Evolutionary conservation across 179 eudicot species (phyloP).

Genomic region (Beta lomatogona): DNA sequence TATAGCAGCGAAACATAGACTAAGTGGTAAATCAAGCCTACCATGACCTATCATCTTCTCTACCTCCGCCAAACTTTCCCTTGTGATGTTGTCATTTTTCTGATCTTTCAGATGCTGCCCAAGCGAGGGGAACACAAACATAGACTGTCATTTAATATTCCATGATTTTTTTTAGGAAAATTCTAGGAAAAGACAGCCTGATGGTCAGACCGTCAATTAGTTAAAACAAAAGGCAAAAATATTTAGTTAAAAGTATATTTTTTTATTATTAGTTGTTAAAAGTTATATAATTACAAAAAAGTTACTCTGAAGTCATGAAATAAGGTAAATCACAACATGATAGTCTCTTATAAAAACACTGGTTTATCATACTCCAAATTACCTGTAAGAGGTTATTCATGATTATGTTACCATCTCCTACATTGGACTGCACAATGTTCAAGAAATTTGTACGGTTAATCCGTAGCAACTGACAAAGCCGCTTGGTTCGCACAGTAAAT

Average conservation of each 20-base stretch:
- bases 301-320: too few relatives aligned
- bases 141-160: too few relatives aligned
- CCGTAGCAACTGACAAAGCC: slow-evolving; percentile 75
- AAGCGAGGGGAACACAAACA: too few relatives aligned
- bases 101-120: slow-evolving; percentile 69
- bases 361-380: background rate
- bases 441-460: slow-evolving; percentile 76
- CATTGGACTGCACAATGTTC: slow-evolving; percentile 84
- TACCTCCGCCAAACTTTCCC: slow-evolving; percentile 64
- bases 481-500: slow-evolving; percentile 78
- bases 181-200: too few relatives aligned
- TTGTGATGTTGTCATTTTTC: slow-evolving; percentile 61
- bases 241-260: too few relatives aligned
- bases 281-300: too few relatives aligned
- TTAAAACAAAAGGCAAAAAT: too few relatives aligned
- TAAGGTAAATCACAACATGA: too few relatives aligned
- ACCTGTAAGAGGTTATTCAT: slow-evolving; percentile 94
- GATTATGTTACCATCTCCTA: slow-evolving; percentile 91
- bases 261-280: too few relatives aligned
- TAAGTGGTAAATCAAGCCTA: slow-evolving; percentile 79
- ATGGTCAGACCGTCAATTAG: too few relatives aligned
- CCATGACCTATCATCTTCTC: slow-evolving; percentile 91
- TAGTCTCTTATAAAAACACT: background rate
- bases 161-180: too few relatives aligned
- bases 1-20: slow-evolving; percentile 79